phyloP scores from a whole-genome alignment of 2,329 filamentous ascomycete species.

The Fusarium protoensiforme region DNA sequence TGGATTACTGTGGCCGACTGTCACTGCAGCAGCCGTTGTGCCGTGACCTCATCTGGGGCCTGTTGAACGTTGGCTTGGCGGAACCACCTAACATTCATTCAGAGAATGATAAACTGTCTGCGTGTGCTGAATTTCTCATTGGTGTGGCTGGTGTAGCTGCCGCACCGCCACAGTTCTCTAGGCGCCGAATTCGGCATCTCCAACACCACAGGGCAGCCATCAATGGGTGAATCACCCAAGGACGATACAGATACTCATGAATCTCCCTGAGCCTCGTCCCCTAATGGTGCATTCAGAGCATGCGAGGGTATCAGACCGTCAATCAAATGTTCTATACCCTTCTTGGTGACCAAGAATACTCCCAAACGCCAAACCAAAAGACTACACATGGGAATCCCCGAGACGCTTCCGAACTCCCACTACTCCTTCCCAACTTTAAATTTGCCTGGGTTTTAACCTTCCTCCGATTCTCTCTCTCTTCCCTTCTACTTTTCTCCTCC shows the following conservation, averaged over 20 bases:
- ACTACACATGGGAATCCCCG: too few relatives aligned
- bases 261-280: constrained; percentile 10
- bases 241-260: not conserved
- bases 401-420: too few relatives aligned
- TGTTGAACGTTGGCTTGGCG: constrained; percentile 32
- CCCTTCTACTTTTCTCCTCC: too few relatives aligned
- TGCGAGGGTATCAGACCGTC: constrained; percentile 33
- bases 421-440: too few relatives aligned
- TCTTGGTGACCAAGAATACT: constrained; percentile 15
- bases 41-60: constrained; percentile 41
- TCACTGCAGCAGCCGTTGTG: constrained; percentile 28
- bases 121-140: not conserved
- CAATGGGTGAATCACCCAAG: not conserved
- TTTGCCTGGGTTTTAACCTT: too few relatives aligned
- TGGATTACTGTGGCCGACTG: constrained; percentile 27
- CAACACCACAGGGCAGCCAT: not conserved
- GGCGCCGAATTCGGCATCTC: not conserved
- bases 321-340: constrained; percentile 25
- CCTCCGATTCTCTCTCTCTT: too few relatives aligned
- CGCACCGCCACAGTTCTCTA: constrained; percentile 6
- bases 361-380: constrained; percentile 40
- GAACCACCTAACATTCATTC: constrained; percentile 12
- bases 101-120: constrained; percentile 8
- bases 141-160: constrained; percentile 5
- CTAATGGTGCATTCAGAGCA: constrained; percentile 21